Evolutionary conservation across 2,329 filamentous ascomycete species (phyloP), one percentile per base, ranked within the genome.

Genomic region (Fusarium hostae): DNA sequence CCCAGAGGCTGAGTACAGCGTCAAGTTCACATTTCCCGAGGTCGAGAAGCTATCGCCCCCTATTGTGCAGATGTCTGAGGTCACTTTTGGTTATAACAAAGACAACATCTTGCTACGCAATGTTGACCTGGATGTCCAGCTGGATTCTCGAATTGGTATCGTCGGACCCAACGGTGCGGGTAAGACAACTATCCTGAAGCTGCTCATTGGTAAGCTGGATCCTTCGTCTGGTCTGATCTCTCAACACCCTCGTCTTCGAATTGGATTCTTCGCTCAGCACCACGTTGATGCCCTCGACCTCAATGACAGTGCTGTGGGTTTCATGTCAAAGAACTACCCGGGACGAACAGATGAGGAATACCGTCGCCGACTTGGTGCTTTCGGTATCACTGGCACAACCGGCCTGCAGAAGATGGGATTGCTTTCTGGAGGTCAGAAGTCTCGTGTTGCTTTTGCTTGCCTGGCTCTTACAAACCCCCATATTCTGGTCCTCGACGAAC

Each of bases 121-220:
- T 76, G 93, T 99, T 66, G 96, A 99, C 78, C 87, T 99, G 28
- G 95, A 98, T 80, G 96, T 99, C 20, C 96, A 99, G 82, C 91
- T 99, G 44, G 96, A 99, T 83, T 98, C 95, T 12, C 93, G 96
- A 71, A 99, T 99, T 76, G 96, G 96, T 79, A 99, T 99, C 79
- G 95, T 99, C n/a, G 96, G 96, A 20, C 96, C 96, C 78, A 99
- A 99, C 87, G 96, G 96, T 82, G 96, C 96, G 47, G 96, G 96
- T 87, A 99, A 99, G 84, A 99, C 96, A 5, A 99, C 96, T 0
- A 92, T 98, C n/a, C 86, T 99, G 75, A 98, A 98, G 83, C 89
- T 99, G n/a, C 91, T 99, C 66, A 97, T 96, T 72, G 94, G 94
- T 70, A 93, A 94, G 77, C 88, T 99, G 28, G 82, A 89, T 63